Base-by-base conservation (phyloP, 2,329 filamentous ascomycete genomes). In the Aspergillus tamarii region DNA sequence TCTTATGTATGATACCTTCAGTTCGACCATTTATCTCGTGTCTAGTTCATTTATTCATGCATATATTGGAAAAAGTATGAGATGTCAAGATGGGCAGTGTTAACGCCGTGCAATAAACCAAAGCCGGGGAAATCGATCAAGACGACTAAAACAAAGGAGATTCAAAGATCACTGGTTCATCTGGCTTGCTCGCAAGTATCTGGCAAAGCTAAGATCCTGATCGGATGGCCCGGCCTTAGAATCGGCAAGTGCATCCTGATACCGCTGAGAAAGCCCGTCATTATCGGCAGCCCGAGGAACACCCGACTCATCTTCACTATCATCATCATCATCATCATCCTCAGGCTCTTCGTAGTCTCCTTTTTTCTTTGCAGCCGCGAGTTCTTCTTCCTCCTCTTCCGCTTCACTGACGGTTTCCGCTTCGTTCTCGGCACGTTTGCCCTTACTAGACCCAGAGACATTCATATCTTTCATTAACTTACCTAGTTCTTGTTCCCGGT, bases 401-500 rank as follows among this genome's bases (percentile, higher is more conserved):
- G 77, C 76, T 48, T 87, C 85, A 53, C 79, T 82, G 53, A 82
- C 74, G 32, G 80, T 82, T 66, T 84, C 82, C 3, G 76, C 71
- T 61, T 74, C 72, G 62, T 76, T 66, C 63, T 66, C 72, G 3
- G 64, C 55, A 61, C 67, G 67, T 55, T 66, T 68, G 66, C 62
- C 66, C 71, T 62, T 69, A 48, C 60, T 78, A 65, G 74, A 67
- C 26, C 79, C 78, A 23, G 82, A 82, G 53, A 92, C 85, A 59
- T 84, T 84, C 92, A 99, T 96, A 70, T 95, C 94, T 76, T 91
- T 90, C 93, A 99, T 97, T 83, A 99, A 88, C 82, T 92, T 93
- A 65, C 91, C 92, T 32, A 99, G 81, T 77, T 99, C 94, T 73
- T 90, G 87, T 72, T 97, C 89, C 53, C 93, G 85, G 32, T 87